A percentile compares a stretch with the other conserved stretches of the same genome.
Evolutionary conservation across 108 stramenopile genomes (phyloP).

Genomic region (Nitzschia palea): DNA sequence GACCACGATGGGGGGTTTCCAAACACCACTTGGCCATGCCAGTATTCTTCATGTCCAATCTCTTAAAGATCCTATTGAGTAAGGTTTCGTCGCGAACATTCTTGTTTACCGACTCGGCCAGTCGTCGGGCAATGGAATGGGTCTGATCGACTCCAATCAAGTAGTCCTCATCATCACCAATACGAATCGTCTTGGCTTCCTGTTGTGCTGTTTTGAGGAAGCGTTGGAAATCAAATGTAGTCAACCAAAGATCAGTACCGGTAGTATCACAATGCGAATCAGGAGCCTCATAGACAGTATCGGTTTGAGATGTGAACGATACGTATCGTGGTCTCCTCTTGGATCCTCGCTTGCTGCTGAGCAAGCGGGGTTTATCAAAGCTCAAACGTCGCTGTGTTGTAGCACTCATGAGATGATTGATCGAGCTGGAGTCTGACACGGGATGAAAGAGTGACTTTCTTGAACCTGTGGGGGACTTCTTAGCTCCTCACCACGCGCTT

Average conservation of each 20-base stretch:
- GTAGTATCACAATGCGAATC: not conserved
- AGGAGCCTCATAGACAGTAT: not conserved
- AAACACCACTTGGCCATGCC: constrained; percentile 2
- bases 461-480: no score
- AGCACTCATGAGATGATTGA: no score
- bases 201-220: not conserved
- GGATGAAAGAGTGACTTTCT: no score
- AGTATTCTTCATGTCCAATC: constrained; percentile 4
- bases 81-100: not conserved
- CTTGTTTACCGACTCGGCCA: constrained; percentile 1
- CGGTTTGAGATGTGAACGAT: not conserved
- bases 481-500: no score
- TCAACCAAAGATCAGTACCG: not conserved
- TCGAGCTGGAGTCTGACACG: no score
- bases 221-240: not conserved
- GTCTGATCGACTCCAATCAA: not conserved
- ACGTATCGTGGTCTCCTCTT: not conserved
- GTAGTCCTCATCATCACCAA: not conserved
- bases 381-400: no score
- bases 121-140: not conserved
- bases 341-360: no score
- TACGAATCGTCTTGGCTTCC: constrained; percentile 3
- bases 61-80: not conserved
- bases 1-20: not conserved
- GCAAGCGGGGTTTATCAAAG: no score